These are phyloP conservation scores for Pythium dissotocum DNA, from an alignment of 352 stramenopile species.

Conservation along the genomic window DNA sequence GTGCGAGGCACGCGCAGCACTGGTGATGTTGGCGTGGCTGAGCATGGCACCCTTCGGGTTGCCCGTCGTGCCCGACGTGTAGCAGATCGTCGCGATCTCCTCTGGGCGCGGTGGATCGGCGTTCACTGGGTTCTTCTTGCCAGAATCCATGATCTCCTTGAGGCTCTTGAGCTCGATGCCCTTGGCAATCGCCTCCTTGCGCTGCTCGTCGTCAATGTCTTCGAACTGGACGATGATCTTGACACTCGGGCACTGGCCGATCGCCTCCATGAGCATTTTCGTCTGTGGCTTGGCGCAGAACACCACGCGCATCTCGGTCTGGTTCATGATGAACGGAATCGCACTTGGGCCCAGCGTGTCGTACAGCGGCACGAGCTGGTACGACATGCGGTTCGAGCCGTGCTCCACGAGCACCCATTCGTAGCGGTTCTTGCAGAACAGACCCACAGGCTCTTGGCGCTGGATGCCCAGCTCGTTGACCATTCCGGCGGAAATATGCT, in stretches of 20 bases:
- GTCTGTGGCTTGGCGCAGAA: slow-evolving; percentile 67
- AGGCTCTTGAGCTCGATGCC: slow-evolving; percentile 48
- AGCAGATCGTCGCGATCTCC: slow-evolving; percentile 94
- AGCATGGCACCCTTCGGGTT: slow-evolving; percentile 73
- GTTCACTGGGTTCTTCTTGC: slow-evolving; percentile 44
- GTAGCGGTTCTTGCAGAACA: slow-evolving; percentile 78
- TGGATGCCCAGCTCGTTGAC: slow-evolving; percentile 32
- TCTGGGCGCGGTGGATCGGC: slow-evolving; percentile 45
- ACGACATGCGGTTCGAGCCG: slow-evolving; percentile 63
- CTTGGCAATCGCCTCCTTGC: slow-evolving; percentile 30
- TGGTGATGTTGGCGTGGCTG: slow-evolving; percentile 54
- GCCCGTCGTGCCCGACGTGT: slow-evolving; percentile 76
- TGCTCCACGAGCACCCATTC: slow-evolving; percentile 73
- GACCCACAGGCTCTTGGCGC: slow-evolving; percentile 53
- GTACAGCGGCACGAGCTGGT: slow-evolving; percentile 76
- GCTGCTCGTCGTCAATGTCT: slow-evolving; percentile 41
- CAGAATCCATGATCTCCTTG: slow-evolving; percentile 36
- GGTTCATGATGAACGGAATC: slow-evolving; percentile 78
- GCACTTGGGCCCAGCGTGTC: slow-evolving; percentile 71
- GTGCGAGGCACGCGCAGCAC: slow-evolving; percentile 22
- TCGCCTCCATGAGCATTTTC: slow-evolving; percentile 46
- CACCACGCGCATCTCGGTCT: slow-evolving; percentile 70
- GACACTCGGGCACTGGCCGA: slow-evolving; percentile 50
- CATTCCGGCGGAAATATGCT: slow-evolving; percentile 45
- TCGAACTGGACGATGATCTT: slow-evolving; percentile 60